phyloP scores from a whole-genome alignment of 2,329 filamentous ascomycete genomes.

The Fusarium staphyleae region DNA sequence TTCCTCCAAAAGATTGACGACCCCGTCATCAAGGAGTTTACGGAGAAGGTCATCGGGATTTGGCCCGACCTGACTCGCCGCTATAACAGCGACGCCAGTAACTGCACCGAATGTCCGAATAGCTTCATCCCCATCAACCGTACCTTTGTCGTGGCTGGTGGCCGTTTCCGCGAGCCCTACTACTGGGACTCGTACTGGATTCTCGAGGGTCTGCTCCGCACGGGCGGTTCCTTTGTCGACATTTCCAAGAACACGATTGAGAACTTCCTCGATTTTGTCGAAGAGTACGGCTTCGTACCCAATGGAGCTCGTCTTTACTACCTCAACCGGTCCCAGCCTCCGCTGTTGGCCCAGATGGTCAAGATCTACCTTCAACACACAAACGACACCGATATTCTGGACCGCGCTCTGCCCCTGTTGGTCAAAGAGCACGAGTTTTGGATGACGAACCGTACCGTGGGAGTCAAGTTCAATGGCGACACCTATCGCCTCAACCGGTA shows the following conservation, averaged over 20 bases:
- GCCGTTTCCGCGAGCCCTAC: constrained; percentile 74
- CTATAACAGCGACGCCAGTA: constrained; percentile 58
- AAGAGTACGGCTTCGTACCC: constrained; percentile 70
- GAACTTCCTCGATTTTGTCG: constrained; percentile 73
- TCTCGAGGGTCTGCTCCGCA: constrained; percentile 69
- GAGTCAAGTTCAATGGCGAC: constrained; percentile 53
- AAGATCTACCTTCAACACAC: constrained; percentile 69
- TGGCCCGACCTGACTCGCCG: constrained; percentile 72
- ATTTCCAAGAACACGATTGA: constrained; percentile 73
- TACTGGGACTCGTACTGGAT: constrained; percentile 79
- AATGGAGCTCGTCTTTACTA: constrained; percentile 74
- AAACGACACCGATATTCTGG: constrained; percentile 66
- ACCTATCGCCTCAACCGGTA: constrained; percentile 65
- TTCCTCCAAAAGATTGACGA: constrained; percentile 67
- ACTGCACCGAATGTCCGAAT: constrained; percentile 66
- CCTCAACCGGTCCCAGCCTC: constrained; percentile 72
- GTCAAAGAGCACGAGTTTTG: constrained; percentile 71
- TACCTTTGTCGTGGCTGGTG: constrained; percentile 74
- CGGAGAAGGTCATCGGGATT: constrained; percentile 69
- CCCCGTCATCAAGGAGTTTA: constrained; percentile 65
- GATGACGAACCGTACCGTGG: constrained; percentile 65
- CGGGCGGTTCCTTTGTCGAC: constrained; percentile 66
- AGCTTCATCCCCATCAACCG: constrained; percentile 72
- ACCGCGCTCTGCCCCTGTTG: constrained; percentile 67
- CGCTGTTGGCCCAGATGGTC: constrained; percentile 71